Evolutionary conservation across 495 filamentous ascomycete genomes (phyloP), one percentile per base, ranked within the genome.

Genomic region (Daldinia grandis): DNA sequence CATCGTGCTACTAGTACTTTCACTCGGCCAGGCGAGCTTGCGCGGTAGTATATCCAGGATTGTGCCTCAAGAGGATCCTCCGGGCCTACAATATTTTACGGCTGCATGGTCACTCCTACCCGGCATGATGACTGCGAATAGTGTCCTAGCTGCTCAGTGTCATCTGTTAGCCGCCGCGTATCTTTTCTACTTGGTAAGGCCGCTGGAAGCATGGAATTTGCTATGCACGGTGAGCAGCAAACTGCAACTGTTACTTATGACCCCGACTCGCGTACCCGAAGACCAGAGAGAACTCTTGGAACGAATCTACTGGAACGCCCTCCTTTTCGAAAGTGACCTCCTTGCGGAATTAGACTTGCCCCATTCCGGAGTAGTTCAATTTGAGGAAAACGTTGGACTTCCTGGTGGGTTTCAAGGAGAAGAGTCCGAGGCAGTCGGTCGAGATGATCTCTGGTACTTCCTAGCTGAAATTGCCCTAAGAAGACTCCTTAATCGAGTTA

Each of bases 371-470:
- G 91, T 95, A 54, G 89, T 91, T 25, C 88, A 91, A 66, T 92
- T 91, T 71, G 92, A 93, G 77, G 92, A 95, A 67, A 84, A 86
- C n/a, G 89, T 95, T 38, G 89, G 90, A 10, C 83, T 95, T 7
- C 92, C 92, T 1, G 87, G 89, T 21, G 89, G 90, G 7, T 95
- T 95, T 74, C 89, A 92, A 69, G 87, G 88, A 62, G 87, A 88
- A 37, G 87, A 88, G 25, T 86, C 89, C 21, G 85, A 88, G 54
- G 81, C 83, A 8, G 84, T 88, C 5, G 89, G 90, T 10, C 86
- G 88, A 55, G 92, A 94, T 68, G 91, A 94, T 58, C 81, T 93
- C 33, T 94, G 92, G 92, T 93, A 95, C 75, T 94, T 93, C 74
- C 78, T 94, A 62, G 91, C 91, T 31, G 91, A 95, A 74, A 93